phyloP scores from a whole-genome alignment of 2,329 filamentous ascomycete species.

The Monosporascus sp. region DNA sequence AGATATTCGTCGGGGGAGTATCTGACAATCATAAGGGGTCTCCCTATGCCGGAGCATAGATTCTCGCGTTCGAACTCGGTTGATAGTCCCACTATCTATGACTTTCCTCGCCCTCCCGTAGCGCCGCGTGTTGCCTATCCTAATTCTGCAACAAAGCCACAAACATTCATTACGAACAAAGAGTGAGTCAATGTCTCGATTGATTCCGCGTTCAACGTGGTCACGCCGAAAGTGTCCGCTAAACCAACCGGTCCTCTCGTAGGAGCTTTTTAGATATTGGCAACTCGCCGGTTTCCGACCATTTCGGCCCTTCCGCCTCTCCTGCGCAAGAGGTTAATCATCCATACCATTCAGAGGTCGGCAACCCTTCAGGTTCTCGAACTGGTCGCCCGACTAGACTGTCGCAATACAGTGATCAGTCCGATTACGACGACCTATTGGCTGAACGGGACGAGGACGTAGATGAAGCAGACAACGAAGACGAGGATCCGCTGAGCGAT shows the following conservation, averaged over 20 bases:
- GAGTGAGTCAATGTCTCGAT: slow-evolving; percentile 28
- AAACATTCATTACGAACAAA: slow-evolving; percentile 13
- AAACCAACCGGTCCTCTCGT: slow-evolving; percentile 8
- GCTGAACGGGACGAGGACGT: slow-evolving; percentile 12
- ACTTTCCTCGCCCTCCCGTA: slow-evolving; percentile 38
- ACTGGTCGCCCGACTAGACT: slow-evolving; percentile 36
- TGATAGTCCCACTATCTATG: slow-evolving; percentile 59
- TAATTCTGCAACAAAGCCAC: slow-evolving; percentile 15
- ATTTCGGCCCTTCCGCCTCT: slow-evolving; percentile 16
- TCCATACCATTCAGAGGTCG: slow-evolving; percentile 20
- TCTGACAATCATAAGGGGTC: slow-evolving; percentile 31
- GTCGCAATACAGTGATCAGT: slow-evolving; percentile 40
- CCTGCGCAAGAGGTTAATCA: slow-evolving; percentile 22
- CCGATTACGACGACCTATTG: slow-evolving; percentile 34
- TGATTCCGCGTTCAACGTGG: slow-evolving; percentile 20
- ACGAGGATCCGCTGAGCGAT: slow-evolving; percentile 29
- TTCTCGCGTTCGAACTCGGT: slow-evolving; percentile 51
- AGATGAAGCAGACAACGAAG: slow-evolving; percentile 26
- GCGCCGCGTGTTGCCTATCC: slow-evolving; percentile 15
- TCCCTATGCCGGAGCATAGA: slow-evolving; percentile 46
- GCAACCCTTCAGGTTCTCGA: slow-evolving; percentile 39
- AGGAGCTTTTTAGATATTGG: slow-evolving; percentile 19
- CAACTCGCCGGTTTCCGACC: slow-evolving; percentile 13
- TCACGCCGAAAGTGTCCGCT: neutral
- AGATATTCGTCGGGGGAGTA: slow-evolving; percentile 41